Conservation (phyloP, 2,329 filamentous ascomycete genomes). For the Phialophora chinensis region DNA sequence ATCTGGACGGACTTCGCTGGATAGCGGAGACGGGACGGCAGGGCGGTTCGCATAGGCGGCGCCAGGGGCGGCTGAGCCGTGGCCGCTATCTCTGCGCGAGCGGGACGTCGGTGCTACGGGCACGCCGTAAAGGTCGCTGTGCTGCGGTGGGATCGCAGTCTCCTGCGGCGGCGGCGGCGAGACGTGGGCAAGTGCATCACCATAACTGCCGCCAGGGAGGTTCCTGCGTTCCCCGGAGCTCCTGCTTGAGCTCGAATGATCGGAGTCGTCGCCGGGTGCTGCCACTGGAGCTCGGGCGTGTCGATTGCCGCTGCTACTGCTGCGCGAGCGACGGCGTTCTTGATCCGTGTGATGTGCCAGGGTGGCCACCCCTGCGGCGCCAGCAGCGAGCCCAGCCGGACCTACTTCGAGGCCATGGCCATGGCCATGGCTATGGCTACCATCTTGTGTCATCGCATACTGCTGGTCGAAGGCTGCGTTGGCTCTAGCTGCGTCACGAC, state of each 20-base stretch:
- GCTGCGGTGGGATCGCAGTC: too few species aligned
- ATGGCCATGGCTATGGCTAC: conserved; percentile 3
- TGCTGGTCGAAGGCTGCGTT: conserved; percentile 30
- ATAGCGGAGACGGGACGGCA: conserved; percentile 30
- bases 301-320: conserved; percentile 24
- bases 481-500: conserved; percentile 29
- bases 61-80: conserved; percentile 23
- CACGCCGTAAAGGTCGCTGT: conserved; percentile 11
- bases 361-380: conserved; percentile 21
- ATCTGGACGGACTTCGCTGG: conserved; percentile 30
- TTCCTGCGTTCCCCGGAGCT: conserved; percentile 15
- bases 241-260: conserved; percentile 4
- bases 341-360: conserved; percentile 20
- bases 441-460: conserved; percentile 8
- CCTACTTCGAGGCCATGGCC: conserved; percentile 12
- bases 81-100: conserved; percentile 30
- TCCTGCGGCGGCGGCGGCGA: not conserved
- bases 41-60: conserved; percentile 27
- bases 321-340: conserved; percentile 22
- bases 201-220: conserved; percentile 20
- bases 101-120: conserved; percentile 12
- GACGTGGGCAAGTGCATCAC: conserved; percentile 7
- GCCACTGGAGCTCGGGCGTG: conserved; percentile 11
- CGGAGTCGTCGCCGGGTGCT: conserved; percentile 7
- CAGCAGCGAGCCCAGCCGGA: conserved; percentile 21